These are phyloP conservation scores for Tanozyma kutaoensis DNA, from an alignment of 805 yeast species.

Conservation along the genomic window DNA sequence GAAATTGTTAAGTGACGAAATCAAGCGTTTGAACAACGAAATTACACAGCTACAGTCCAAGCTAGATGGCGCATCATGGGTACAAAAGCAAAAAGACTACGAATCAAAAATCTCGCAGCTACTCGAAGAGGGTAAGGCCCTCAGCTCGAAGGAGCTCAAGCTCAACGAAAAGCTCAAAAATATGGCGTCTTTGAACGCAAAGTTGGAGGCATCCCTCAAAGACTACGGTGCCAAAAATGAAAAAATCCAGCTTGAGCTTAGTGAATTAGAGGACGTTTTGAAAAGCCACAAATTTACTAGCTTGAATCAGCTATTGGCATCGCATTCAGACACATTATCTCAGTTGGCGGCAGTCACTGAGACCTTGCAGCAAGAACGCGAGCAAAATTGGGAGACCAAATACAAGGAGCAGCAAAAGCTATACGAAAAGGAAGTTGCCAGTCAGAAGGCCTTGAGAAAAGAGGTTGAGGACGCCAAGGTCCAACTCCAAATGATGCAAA, in stretches of 20 bases:
- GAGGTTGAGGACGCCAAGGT: slow-evolving; percentile 18
- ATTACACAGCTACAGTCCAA: slow-evolving; percentile 1
- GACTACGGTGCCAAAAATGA: slow-evolving; percentile 18
- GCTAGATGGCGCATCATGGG: neutral
- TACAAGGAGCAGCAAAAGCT: slow-evolving; percentile 11
- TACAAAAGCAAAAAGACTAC: slow-evolving; percentile 30
- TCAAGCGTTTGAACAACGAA: neutral
- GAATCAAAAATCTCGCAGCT: slow-evolving; percentile 55
- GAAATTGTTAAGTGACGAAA: neutral
- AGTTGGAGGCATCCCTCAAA: slow-evolving; percentile 15
- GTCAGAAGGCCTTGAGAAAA: slow-evolving; percentile 8
- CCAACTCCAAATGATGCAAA: slow-evolving; percentile 15
- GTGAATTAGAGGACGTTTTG: slow-evolving; percentile 25
- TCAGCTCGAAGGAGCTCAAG: slow-evolving; percentile 60
- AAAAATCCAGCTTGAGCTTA: slow-evolving; percentile 14
- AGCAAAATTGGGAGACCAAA: slow-evolving; percentile 12
- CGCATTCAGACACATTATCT: slow-evolving; percentile 5
- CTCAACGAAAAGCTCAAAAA: slow-evolving; percentile 54
- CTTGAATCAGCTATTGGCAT: slow-evolving; percentile 14
- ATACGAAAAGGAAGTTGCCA: slow-evolving; percentile 11
- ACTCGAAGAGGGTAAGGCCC: slow-evolving; percentile 61
- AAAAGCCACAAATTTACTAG: slow-evolving; percentile 13
- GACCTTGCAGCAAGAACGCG: slow-evolving; percentile 7
- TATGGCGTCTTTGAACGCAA: slow-evolving; percentile 25
- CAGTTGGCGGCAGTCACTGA: slow-evolving; percentile 6